These are phyloP conservation scores for Jatropha multifida DNA, from an alignment of 441 rosid genomes.

Conservation along the genomic window DNA sequence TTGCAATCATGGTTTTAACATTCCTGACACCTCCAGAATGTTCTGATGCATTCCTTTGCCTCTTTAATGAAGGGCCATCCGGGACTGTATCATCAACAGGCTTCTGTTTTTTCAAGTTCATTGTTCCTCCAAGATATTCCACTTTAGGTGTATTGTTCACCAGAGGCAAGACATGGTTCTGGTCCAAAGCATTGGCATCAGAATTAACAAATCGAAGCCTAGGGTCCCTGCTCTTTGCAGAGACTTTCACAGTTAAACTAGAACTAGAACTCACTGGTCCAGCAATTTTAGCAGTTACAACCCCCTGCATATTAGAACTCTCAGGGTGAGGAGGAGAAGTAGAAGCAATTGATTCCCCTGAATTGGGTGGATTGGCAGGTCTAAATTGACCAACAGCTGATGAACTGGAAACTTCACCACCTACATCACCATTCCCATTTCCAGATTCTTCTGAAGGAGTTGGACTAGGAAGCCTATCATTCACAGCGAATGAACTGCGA, in stretches of 20 bases:
- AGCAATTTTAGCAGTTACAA: conserved; percentile 31
- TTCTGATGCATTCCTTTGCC: conserved; percentile 52
- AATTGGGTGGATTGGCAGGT: conserved; percentile 30
- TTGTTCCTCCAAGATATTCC: conserved; percentile 39
- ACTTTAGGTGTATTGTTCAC: conserved; percentile 38
- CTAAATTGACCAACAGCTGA: conserved; percentile 26
- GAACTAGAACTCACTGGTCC: conserved; percentile 35
- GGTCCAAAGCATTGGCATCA: conserved; percentile 43
- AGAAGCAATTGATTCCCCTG: conserved; percentile 37
- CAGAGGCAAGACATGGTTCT: conserved; percentile 29
- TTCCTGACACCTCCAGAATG: conserved; percentile 37
- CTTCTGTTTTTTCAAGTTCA: conserved; percentile 64
- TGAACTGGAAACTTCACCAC: conserved; percentile 75
- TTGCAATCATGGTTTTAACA: conserved; percentile 38
- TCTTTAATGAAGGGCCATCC: conserved; percentile 62
- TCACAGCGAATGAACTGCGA: conserved; percentile 41
- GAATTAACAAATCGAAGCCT: conserved; percentile 67
- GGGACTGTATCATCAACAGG: conserved; percentile 41
- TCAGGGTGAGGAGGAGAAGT: conserved; percentile 21
- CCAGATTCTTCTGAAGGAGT: conserved; percentile 88
- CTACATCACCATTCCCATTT: conserved; percentile 49
- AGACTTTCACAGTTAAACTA: conserved; percentile 44
- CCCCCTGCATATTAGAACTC: conserved; percentile 29
- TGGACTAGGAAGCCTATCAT: conserved; percentile 87
- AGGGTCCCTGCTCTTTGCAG: conserved; percentile 88